Percentiles rank a stretch among this genome's conserved stretches.
These are phyloP conservation scores for Pleodorina starrii DNA, from an alignment of 139 green algal genomes.

Conservation along the genomic window DNA sequence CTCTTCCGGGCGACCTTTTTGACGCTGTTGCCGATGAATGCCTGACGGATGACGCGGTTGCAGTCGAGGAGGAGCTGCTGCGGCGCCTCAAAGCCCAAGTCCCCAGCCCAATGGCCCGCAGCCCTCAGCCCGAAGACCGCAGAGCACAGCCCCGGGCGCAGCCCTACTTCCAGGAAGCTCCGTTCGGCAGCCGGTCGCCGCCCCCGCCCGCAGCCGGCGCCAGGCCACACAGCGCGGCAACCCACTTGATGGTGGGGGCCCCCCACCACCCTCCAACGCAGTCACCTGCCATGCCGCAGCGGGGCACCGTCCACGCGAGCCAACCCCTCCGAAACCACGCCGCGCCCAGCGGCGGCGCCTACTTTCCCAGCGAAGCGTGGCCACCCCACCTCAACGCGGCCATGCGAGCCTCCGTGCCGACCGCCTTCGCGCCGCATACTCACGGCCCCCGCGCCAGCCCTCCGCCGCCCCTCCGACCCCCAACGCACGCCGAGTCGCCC, in stretches of 20 bases:
- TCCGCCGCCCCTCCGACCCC: no score
- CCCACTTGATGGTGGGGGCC: not conserved
- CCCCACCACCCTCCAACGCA: not conserved
- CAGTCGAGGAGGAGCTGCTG: conserved; percentile 38
- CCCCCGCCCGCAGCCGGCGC: not conserved
- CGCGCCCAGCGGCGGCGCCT: no score
- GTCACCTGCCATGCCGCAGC: not conserved
- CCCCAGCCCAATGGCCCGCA: not conserved
- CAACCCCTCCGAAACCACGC: not conserved
- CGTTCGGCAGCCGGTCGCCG: not conserved
- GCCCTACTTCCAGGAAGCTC: not conserved
- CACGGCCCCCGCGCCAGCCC: no score
- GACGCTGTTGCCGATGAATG: not conserved
- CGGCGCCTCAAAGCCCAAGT: conserved; percentile 2
- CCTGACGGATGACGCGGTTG: not conserved
- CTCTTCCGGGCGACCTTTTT: not conserved
- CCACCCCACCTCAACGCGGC: not conserved
- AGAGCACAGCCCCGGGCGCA: not conserved
- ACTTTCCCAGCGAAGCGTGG: not conserved
- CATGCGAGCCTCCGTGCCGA: conserved; percentile 1
- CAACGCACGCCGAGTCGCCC: no score
- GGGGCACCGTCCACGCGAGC: no score
- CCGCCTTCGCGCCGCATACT: not conserved
- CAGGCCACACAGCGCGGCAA: not conserved
- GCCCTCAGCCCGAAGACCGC: not conserved